Evolutionary conservation across 495 filamentous ascomycete genomes (phyloP), one percentile per base, ranked within the genome.

Genomic region (Penicillium maclennaniae): DNA sequence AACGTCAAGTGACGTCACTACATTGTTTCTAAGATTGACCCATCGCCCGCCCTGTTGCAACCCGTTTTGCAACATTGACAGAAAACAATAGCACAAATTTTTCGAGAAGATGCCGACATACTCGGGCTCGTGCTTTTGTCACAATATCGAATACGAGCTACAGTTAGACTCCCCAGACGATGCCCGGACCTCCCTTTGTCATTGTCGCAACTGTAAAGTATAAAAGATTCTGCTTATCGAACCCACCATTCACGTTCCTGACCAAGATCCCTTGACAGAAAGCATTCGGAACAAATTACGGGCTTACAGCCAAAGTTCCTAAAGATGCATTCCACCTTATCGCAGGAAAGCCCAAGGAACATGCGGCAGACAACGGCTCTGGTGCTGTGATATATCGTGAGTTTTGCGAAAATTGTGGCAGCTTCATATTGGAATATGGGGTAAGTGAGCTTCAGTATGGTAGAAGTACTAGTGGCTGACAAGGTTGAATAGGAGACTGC

Each of bases 221-320:
- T 7, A 44, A 41, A 41, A 7, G 7, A 19, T 26, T 5, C n/a
- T 7, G 34, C 15, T 10, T 14, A 37, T 34, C 39, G 14, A 4
- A 3, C 1, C 42, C 10, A 34, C 2, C 12, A 40, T 7, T n/a
- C 15, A 15, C 4, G 25, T 15, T 40, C 12, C n/a, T 40, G 12
- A 16, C 19, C 0, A 40, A 7, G n/a, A n/a, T 6, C 17, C 7
- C 31, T 20, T 8, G 26, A 47, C 19, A 74, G 68, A 81, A 83
- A 68, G 83, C 83, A 19, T 86, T 86, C 49, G 83, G 84, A 21
- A 75, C 77, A 17, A 80, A 82, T 51, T 85, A 81, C 55, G 84
- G 84, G 14, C 65, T 87, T 9, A 86, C 84, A 0, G 73, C 80
- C n/a, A 86, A 86, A 60, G 72, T 86, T 15, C 74, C 82, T 9